phyloP scores from a whole-genome alignment of 345 rosid species.

The Excoecaria agallocha region DNA sequence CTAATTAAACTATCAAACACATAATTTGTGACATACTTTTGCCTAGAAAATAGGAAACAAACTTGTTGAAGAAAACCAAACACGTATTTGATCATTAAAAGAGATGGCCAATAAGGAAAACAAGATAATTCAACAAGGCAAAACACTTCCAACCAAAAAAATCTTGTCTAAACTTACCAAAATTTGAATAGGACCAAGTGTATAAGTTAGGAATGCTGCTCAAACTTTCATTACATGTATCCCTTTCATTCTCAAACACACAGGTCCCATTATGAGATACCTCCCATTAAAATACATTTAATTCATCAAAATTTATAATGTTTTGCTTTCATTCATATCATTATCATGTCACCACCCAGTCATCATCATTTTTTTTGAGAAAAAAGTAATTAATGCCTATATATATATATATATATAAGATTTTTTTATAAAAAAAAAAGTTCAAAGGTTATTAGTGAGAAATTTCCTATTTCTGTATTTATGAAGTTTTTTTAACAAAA shows the following conservation, averaged over 20 bases:
- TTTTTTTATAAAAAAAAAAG: neutral
- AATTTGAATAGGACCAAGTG: neutral
- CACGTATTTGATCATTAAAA: neutral
- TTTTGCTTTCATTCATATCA: neutral
- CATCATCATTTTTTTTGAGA: neutral
- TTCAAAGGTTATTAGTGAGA: neutral
- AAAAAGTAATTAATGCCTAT: neutral
- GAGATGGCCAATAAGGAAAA: neutral
- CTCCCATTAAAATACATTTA: neutral
- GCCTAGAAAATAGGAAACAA: neutral
- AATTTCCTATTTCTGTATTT: neutral
- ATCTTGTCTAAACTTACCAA: neutral
- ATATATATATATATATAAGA: no score
- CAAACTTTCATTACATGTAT: neutral
- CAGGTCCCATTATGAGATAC: neutral
- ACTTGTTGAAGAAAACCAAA: neutral
- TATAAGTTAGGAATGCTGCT: neutral
- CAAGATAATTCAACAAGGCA: neutral
- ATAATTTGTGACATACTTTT: neutral
- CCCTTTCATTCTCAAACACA: neutral
- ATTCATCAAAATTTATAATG: neutral
- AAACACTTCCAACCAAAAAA: neutral
- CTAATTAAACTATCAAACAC: neutral
- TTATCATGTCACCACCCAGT: neutral
- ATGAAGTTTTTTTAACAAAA: neutral